These are phyloP conservation scores for Colletotrichum sp. DNA, from an alignment of 2,329 filamentous ascomycete genomes.

Conservation along the genomic window DNA sequence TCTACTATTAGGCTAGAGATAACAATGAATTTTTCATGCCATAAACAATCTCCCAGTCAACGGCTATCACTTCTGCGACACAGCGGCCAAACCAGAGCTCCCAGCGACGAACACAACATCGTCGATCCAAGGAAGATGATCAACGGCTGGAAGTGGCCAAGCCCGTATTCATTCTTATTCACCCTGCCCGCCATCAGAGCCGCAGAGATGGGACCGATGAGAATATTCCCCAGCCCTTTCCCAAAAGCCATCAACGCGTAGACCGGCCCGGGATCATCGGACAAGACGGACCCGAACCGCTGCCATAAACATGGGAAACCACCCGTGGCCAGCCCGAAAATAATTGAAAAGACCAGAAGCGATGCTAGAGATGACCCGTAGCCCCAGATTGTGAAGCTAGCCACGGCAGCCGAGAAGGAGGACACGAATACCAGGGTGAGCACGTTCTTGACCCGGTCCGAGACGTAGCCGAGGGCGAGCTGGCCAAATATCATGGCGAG, in stretches of 20 bases:
- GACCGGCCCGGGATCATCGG: slow-evolving; percentile 27
- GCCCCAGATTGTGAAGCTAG: slow-evolving; percentile 60
- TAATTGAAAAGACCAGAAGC: slow-evolving; percentile 54
- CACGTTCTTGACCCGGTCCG: slow-evolving; percentile 48
- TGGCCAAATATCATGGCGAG: slow-evolving; percentile 50
- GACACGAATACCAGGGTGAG: slow-evolving; percentile 46
- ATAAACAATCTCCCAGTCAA: not conserved
- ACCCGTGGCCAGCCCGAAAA: slow-evolving; percentile 63
- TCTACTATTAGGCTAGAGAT: not conserved
- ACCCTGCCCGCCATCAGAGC: slow-evolving; percentile 14
- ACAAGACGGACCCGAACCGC: slow-evolving; percentile 29
- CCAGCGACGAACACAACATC: slow-evolving; percentile 9
- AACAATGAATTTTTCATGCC: not conserved
- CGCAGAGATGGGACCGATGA: slow-evolving; percentile 26
- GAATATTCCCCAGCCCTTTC: slow-evolving; percentile 31
- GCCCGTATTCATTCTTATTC: not conserved
- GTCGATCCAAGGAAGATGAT: slow-evolving; percentile 6
- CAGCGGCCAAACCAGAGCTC: not conserved
- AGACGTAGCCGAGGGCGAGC: slow-evolving; percentile 48
- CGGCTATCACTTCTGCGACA: not conserved
- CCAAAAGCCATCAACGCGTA: slow-evolving; percentile 32
- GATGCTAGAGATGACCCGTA: slow-evolving; percentile 46
- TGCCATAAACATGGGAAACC: slow-evolving; percentile 28
- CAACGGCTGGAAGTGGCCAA: not conserved
- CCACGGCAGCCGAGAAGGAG: slow-evolving; percentile 49